Base-by-base conservation (phyloP, 495 filamentous ascomycete genomes). In the Sabuloglossum arenarium region DNA sequence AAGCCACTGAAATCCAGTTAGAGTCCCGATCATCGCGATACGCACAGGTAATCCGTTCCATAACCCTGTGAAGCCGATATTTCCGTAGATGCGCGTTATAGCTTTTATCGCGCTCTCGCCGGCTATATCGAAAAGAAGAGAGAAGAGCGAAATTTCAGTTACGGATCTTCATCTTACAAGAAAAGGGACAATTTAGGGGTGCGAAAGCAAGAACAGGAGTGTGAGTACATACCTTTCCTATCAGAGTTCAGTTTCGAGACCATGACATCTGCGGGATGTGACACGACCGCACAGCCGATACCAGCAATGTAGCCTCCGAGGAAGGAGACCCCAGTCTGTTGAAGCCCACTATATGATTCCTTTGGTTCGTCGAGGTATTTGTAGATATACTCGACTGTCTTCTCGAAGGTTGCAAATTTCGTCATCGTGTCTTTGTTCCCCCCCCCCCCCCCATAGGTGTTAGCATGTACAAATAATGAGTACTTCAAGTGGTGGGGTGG, bases 1-100 rank as follows among this genome's bases (percentile, higher is more conserved):
- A 56, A 85, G 67, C 81, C 81, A 85, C 65, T 85, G 81, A 69
- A 82, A 84, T n/a, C 79, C 81, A 32, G 79, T 82, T 62, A 81
- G 53, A 12, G 61, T 67, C 23, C 54, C 73, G 57, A 83, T 72
- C 79, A 84, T 84, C 32, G 76, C 64, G 60, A 83, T 82, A 57
- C 81, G 66, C 42, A 81, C 77, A 0, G 76, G 72, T 27, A 85
- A 66, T 2, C 81, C 81, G 62, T 84, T 85, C 81, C 81, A 85
- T 46, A 84, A 64, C 9, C 81, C 81, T 14, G 59, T 62, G 69
- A 85, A 84, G 14, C 81, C 81, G 62, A 85, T 84, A 56, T 82
- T 83, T n/a, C 75, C 67, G 67, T 85, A 85, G 54, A 85, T 84
- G 31, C 81, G 69, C 2, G 72, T 70, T 52, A 84, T 75, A 12